Conservation (phyloP, 495 filamentous ascomycete genomes). For the Melanomma pulvis-pyrius region DNA sequence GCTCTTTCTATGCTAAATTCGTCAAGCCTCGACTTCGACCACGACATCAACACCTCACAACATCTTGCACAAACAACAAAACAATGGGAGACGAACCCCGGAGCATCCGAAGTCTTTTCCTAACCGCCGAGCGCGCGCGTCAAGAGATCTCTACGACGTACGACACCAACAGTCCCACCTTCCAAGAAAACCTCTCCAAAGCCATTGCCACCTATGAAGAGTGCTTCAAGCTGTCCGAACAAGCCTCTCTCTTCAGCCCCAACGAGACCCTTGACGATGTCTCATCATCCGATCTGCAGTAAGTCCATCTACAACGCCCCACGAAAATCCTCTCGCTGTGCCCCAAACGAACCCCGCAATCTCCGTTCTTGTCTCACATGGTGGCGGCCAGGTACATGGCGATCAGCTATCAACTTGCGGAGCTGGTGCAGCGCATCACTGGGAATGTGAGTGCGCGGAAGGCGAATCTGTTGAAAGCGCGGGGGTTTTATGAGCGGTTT, state of each 20-base stretch:
- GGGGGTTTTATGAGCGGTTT: constrained; percentile 73
- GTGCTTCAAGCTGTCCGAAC: constrained; percentile 67
- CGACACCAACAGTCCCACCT: constrained; percentile 59
- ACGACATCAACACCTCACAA: neutral
- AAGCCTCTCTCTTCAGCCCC: constrained; percentile 79
- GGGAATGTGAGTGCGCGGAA: constrained; percentile 57
- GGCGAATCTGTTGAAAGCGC: constrained; percentile 60
- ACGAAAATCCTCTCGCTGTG: neutral
- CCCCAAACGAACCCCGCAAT: constrained; percentile 3
- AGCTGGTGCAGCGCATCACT: constrained; percentile 63
- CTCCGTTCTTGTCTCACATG: constrained; percentile 36
- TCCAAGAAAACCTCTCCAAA: constrained; percentile 66
- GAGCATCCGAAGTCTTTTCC: constrained; percentile 61
- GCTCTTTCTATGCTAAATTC: constrained; percentile 1
- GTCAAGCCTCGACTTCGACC: neutral
- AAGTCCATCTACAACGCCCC: constrained; percentile 24
- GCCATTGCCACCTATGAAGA: constrained; percentile 72
- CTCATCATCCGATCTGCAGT: constrained; percentile 79
- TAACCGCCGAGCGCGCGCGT: constrained; percentile 59
- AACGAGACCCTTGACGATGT: constrained; percentile 92
- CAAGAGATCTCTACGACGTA: constrained; percentile 50
- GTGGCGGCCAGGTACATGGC: constrained; percentile 61
- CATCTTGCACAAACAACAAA: neutral
- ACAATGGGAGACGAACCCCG: constrained; percentile 61
- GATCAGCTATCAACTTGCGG: constrained; percentile 68